Base-by-base conservation (phyloP, 2,329 filamentous ascomycete genomes). In the Cadophora malorum region DNA sequence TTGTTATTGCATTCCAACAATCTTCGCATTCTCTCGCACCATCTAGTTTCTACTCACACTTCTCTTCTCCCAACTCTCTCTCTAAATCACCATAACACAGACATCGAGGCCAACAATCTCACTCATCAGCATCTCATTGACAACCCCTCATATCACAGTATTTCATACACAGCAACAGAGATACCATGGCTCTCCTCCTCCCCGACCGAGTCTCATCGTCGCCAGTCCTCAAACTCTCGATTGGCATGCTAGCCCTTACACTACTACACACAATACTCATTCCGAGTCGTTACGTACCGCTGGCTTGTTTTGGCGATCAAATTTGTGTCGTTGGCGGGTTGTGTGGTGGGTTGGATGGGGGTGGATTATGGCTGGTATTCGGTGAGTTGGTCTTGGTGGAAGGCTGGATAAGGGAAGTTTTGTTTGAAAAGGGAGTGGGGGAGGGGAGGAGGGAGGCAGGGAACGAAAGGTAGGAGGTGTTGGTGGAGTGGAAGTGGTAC, bases 201-300 rank as follows among this genome's bases (percentile, higher is more conserved):
- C 1, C 6, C 28, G 5, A 3, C 12, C n/a, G 7, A 28, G n/a
- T 8, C 14, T 21, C 21, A 25, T 28, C 5, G 28, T 28, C 28
- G 28, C 28, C 58, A 28, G 23, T 41, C 35, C 10, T 60, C 19
- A 25, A 45, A 25, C 23, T 55, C 12, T 23, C 25, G 1, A 16
- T 21, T 4, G 9, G 12, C 19, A 1, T 60, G 7, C 33, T 41
- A 10, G n/a, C 4, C 23, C 19, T 16, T 14, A n/a, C 58, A 4
- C 16, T 60, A 1, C 23, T 60, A 10, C 38, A 47, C 38, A 47
- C 58, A 28, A n/a, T n/a, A 16, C 38, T 60, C 58, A 23, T 60
- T 3, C 35, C 58, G 14, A 19, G 9, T 4, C 19, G 7, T 19
- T 60, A n/a, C 3, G 14, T 60, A 38, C 58, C 58, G 38, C 9